Evolutionary conservation across 305 asterid genomes (phyloP), one percentile per base, ranked within the genome.

Genomic region (Fraxinus paxiana): DNA sequence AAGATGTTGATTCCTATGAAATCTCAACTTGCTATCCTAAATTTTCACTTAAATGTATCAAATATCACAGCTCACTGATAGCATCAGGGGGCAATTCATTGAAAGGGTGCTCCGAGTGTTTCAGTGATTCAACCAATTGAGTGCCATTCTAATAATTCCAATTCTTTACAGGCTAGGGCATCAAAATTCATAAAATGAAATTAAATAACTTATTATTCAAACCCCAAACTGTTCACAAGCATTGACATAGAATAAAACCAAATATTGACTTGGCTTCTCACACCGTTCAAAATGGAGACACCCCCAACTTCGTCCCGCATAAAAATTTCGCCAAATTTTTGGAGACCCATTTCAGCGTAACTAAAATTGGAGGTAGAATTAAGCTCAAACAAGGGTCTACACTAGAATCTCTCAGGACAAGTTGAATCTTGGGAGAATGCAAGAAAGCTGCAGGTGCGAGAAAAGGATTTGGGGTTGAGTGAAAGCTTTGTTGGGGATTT

Each of bases 361-460:
- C 86, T 85, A 31, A 15, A 65, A 48, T 65, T 75, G 34, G 89
- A 83, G 78, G 82, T 51, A 48, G 86, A 84, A 82, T 31, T 76
- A 6, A 87, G 85, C 86, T 88, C 88, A 35, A 82, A 46, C 20
- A 82, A 59, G 74, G 87, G 82, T 67, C 83, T 87, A 30, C 72
- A 61, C 37, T 79, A 85, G 28, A 85, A 80, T 18, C 83, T 86
- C 12, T 80, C 85, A 0, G 83, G 75, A 83, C 74, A 82, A 43
- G 51, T n/a, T 0, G 88, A 87, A 79, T 84, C 87, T 37, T 85
- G 84, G 65, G 85, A 35, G 79, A 85, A 85, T 18, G 89, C 89
- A 17, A 86, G 84, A 61, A 87, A 89, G 76, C 89, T 87, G 84
- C 54, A 87, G 78, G 89, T 63, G 63, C 83, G 83, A 77, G 77